Percentiles rank a stretch among this genome's conserved stretches.
Conservation (phyloP, 495 filamentous ascomycete genomes). For the Neurospora sp. region DNA sequence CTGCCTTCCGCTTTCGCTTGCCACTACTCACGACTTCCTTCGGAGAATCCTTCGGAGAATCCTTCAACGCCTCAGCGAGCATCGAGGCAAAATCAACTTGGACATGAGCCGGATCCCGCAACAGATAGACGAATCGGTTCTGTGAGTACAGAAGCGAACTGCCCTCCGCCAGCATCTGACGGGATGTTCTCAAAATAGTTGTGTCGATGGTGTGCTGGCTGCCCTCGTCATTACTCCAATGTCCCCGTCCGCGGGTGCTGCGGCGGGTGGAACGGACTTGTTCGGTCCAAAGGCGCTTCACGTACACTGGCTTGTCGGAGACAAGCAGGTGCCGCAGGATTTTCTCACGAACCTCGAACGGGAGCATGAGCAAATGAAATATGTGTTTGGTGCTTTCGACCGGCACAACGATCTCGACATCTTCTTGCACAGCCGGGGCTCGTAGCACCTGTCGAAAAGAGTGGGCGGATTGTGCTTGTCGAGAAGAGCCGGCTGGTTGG, state of each 20-base stretch:
- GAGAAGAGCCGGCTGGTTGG: too few species aligned
- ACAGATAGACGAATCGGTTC: slow-evolving; percentile 29
- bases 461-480: too few species aligned
- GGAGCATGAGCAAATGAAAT: slow-evolving; percentile 9
- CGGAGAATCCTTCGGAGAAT: background rate
- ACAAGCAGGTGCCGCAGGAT: slow-evolving; percentile 28
- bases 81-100: background rate
- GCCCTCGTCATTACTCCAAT: background rate
- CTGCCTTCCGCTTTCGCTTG: background rate
- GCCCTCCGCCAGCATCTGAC: slow-evolving; percentile 18
- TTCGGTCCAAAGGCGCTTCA: slow-evolving; percentile 26
- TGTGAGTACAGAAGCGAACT: slow-evolving; percentile 27
- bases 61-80: background rate
- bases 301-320: slow-evolving; percentile 21
- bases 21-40: too few species aligned
- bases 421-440: background rate
- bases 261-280: slow-evolving; percentile 6
- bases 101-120: slow-evolving; percentile 22
- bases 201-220: slow-evolving; percentile 14
- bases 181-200: slow-evolving; percentile 22
- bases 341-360: slow-evolving; percentile 25
- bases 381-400: too few species aligned
- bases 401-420: background rate
- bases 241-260: slow-evolving; percentile 3
- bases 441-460: background rate